Evolutionary conservation across 2,329 filamentous ascomycete species (phyloP), one percentile per base, ranked within the genome.

Genomic region (Xylariaceae sp.): DNA sequence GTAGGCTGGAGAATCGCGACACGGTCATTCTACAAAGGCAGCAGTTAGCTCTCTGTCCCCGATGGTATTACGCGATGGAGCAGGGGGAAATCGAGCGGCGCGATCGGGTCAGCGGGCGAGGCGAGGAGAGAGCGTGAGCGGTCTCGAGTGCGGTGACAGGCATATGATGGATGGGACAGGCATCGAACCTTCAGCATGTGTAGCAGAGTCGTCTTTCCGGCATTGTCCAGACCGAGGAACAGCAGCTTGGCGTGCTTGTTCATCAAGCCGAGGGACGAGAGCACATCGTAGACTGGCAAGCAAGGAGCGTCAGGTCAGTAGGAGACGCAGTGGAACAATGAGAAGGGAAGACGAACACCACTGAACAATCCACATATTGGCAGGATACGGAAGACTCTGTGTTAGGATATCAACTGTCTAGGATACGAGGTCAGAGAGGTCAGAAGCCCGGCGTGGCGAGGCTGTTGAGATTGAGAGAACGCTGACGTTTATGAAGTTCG

Each of bases 241-340:
- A 96, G 84, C 61, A 96, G 85, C 84, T 96, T 96, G 72, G 91
- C 92, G 76, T 96, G 90, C 84, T 96, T 96, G 85, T 96, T 96
- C 67, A 93, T 82, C 72, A 96, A 83, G 70, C 92, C 92, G 65
- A 96, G 83, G 66, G 86, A 90, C 71, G 92, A 89, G 71, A 96
- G 86, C 70, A 95, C 80, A 80, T 96, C 90, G 83, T 90, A 96
- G 78, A 96, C 91, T 91, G 67, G 74, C 57, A 47, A 55, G 56
- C 59, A 51, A 52, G 56, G 58, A 61, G 61, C 58, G 66, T 70
- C 64, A 69, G 23, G 23, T 30, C 23, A 30, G 68, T 66, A 55
- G 57, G 60, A 57, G 59, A 53, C 45, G 59, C 41, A 58, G 51
- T 50, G 35, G 23, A 61, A 51, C 55, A 61, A 30, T 58, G 15